Conservation (phyloP, 2,329 filamentous ascomycete genomes). For the Tolypocladium nubicola region DNA sequence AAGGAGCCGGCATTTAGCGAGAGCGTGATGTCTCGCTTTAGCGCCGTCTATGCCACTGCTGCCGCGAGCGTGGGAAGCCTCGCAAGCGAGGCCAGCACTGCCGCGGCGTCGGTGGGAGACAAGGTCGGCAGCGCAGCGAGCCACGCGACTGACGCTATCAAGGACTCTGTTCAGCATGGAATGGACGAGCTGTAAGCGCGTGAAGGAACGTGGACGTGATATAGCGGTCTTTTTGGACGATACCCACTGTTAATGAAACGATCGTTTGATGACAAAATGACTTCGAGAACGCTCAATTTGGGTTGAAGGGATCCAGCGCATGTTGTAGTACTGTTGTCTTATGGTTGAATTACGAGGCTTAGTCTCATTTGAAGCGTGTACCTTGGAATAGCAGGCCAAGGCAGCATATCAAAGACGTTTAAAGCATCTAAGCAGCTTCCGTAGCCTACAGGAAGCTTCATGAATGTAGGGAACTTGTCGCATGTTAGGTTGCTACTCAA, state of each 20-base stretch:
- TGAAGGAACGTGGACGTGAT: background rate
- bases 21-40: constrained; percentile 63
- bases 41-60: constrained; percentile 61
- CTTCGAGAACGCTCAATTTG: background rate
- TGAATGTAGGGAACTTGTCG: no score
- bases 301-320: background rate
- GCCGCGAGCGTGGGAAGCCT: constrained; percentile 40
- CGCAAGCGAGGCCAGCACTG: constrained; percentile 21
- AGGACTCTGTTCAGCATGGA: constrained; percentile 22
- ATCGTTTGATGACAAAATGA: background rate
- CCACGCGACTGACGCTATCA: constrained; percentile 31
- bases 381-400: no score
- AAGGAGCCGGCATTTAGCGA: constrained; percentile 76
- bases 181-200: constrained; percentile 31
- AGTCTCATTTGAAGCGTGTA: no score
- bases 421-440: no score
- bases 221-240: constrained; percentile 1
- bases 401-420: no score
- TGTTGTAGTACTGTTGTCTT: background rate
- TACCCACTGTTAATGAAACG: background rate
- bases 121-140: constrained; percentile 26
- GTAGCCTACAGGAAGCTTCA: no score
- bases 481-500: no score
- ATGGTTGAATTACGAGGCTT: no score
- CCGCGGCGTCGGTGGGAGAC: constrained; percentile 21